Percentiles rank a stretch among this genome's conserved stretches.
phyloP scores from a whole-genome alignment of 1,139 yeast genomes.

The Saccharomyces hybrid region DNA sequence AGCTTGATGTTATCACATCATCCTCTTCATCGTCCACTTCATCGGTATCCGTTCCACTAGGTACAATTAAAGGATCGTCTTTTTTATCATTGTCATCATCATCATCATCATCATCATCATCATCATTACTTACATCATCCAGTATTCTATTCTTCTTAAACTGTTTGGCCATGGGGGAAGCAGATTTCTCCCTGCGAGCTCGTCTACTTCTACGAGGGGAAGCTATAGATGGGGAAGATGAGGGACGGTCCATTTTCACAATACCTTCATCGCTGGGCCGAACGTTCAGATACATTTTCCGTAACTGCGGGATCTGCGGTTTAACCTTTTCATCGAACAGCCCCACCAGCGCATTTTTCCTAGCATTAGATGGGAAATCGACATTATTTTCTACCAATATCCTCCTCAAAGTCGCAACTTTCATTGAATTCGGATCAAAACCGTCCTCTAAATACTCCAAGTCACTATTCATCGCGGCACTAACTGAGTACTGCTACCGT shows the following conservation, averaged over 20 bases:
- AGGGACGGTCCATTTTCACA: not conserved
- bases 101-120: slow-evolving; percentile 1
- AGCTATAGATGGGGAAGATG: slow-evolving; percentile 3
- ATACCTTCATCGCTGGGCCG: slow-evolving; percentile 3
- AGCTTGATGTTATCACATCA: not conserved
- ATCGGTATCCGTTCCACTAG: slow-evolving; percentile 4
- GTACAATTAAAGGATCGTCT: not conserved
- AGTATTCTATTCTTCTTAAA: not conserved
- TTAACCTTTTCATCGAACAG: slow-evolving; percentile 44
- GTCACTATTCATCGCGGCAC: not conserved
- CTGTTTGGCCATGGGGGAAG: not conserved
- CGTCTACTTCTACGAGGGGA: slow-evolving; percentile 1
- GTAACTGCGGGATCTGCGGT: slow-evolving; percentile 17
- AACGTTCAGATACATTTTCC: slow-evolving; percentile 9
- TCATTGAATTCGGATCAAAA: slow-evolving; percentile 55
- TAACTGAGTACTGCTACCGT: not conserved
- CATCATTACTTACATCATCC: slow-evolving; percentile 2
- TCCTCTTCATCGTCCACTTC: not conserved
- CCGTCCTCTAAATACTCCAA: slow-evolving; percentile 7
- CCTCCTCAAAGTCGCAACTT: slow-evolving; percentile 56
- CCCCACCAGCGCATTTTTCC: slow-evolving; percentile 51
- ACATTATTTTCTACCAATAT: slow-evolving; percentile 53
- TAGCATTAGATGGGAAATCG: slow-evolving; percentile 49
- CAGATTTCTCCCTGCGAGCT: not conserved
- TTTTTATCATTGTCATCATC: not conserved